Evolutionary conservation across 164 flowering plant species (phyloP).

Genomic region (Berberis thunbergii): DNA sequence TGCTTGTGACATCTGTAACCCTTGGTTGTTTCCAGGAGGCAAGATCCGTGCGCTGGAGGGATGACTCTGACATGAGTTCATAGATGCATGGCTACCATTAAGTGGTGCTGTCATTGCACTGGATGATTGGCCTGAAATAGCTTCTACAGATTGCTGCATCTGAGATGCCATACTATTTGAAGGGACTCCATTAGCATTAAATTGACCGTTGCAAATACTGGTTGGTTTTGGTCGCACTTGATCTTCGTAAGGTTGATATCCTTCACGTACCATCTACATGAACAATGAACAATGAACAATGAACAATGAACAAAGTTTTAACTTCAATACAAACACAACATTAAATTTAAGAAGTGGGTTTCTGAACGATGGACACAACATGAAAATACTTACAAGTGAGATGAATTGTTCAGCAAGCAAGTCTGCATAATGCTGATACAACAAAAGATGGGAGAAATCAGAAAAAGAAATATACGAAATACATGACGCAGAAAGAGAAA

Average conservation of each 20-base stretch:
- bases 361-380: not conserved
- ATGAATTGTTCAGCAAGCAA: slow-evolving; percentile 61
- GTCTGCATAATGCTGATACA: slow-evolving; percentile 72
- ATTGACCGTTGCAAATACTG: slow-evolving; percentile 25
- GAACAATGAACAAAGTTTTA: not conserved
- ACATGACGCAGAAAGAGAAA: not conserved
- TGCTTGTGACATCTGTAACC: slow-evolving; percentile 70
- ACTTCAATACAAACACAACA: not conserved
- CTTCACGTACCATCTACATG: slow-evolving; percentile 77
- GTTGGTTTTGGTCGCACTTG: slow-evolving; percentile 47
- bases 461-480: not conserved
- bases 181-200: slow-evolving; percentile 26
- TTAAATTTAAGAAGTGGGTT: not conserved
- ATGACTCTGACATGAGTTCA: slow-evolving; percentile 35
- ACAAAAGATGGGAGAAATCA: slow-evolving; percentile 1
- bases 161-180: slow-evolving; percentile 33
- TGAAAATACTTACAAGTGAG: slow-evolving; percentile 49
- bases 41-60: slow-evolving; percentile 39
- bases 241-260: slow-evolving; percentile 42
- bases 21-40: slow-evolving; percentile 60
- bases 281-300: no score
- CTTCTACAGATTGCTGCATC: slow-evolving; percentile 51
- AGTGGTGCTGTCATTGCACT: slow-evolving; percentile 33
- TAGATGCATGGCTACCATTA: slow-evolving; percentile 25
- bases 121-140: slow-evolving; percentile 36